A percentile compares a stretch with the other conserved stretches of the same genome.
Conservation (phyloP, 345 rosid species). For the Lenwebbia sp. region DNA sequence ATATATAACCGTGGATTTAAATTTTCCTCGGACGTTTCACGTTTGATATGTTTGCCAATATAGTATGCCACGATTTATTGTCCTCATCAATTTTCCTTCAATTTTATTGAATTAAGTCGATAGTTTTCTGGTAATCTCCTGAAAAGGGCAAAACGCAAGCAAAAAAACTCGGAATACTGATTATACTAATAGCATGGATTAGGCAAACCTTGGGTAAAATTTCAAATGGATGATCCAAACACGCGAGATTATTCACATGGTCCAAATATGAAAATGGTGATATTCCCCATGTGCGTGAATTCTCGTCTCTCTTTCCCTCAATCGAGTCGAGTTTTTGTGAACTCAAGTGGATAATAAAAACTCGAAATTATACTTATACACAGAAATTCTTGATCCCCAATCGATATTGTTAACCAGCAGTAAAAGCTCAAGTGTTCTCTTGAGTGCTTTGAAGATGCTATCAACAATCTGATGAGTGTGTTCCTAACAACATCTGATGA, state of each 20-base stretch:
- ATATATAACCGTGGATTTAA: rapidly evolving
- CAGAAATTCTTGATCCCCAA: neutral
- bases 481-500: neutral
- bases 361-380: neutral
- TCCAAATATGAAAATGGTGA: neutral
- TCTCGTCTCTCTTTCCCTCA: neutral
- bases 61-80: neutral
- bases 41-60: neutral
- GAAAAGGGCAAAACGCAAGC: neutral
- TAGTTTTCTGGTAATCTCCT: rapidly evolving
- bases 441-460: neutral
- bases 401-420: neutral
- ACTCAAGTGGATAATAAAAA: neutral
- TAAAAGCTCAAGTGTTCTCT: neutral
- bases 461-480: neutral
- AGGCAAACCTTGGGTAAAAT: neutral
- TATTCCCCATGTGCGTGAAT: rapidly evolving
- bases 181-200: neutral
- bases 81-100: neutral
- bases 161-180: neutral
- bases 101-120: neutral
- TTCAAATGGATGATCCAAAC: rapidly evolving
- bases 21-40: neutral
- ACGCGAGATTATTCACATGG: neutral
- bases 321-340: neutral